A percentile compares a stretch with the other conserved stretches of the same genome.
These are phyloP conservation scores for Aspergillus proliferans DNA, from an alignment of 2,329 filamentous ascomycete genomes.

Conservation along the genomic window DNA sequence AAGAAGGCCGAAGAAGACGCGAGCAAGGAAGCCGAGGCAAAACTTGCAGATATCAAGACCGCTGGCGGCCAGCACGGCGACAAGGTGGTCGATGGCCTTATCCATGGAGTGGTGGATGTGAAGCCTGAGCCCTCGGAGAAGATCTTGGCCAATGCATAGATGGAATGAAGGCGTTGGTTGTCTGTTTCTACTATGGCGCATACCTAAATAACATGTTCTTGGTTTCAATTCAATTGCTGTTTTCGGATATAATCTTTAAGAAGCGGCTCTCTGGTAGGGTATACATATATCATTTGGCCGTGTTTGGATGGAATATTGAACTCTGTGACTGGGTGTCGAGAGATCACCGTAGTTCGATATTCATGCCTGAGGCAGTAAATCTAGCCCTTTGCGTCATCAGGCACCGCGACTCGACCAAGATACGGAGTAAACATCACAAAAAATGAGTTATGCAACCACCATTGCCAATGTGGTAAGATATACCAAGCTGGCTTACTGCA, in stretches of 20 bases:
- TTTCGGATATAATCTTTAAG: too few relatives aligned
- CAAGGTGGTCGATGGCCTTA: constrained; percentile 74
- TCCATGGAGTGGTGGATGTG: constrained; percentile 78
- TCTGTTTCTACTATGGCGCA: constrained; percentile 1
- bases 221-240: constrained; percentile 5
- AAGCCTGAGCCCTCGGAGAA: constrained; percentile 61
- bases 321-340: background rate
- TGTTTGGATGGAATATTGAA: background rate
- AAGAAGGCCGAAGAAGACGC: constrained; percentile 73
- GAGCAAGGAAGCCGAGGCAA: constrained; percentile 69
- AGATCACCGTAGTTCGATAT: background rate
- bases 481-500: background rate
- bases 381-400: background rate
- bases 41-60: constrained; percentile 75
- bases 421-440: background rate
- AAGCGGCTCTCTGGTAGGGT: background rate
- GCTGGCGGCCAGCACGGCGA: constrained; percentile 73
- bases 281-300: background rate
- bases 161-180: constrained; percentile 5
- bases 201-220: constrained; percentile 6
- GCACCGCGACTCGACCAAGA: background rate
- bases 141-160: constrained; percentile 32
- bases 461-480: constrained; percentile 1
- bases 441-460: constrained; percentile 16
- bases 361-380: constrained; percentile 3